phyloP scores from a whole-genome alignment of 495 filamentous ascomycete genomes.

The Penicillium desertorum region DNA sequence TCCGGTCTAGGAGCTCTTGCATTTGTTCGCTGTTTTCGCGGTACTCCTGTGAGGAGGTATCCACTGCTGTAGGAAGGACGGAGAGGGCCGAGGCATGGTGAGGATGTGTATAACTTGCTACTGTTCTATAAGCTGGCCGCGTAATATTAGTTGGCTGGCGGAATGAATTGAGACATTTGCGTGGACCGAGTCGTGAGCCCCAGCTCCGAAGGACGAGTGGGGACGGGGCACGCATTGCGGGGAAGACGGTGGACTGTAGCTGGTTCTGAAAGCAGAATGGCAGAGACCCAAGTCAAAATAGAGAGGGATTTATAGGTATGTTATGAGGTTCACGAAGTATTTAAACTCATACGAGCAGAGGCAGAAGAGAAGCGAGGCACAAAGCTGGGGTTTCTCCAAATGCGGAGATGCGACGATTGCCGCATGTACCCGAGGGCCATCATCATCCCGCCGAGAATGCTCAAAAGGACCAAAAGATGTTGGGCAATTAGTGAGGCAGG shows the following conservation, averaged over 20 bases:
- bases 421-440: slow-evolving; percentile 39
- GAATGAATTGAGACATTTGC: slow-evolving; percentile 15
- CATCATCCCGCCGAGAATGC: slow-evolving; percentile 13
- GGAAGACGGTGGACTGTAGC: slow-evolving; percentile 17
- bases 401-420: slow-evolving; percentile 45
- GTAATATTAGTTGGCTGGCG: slow-evolving; percentile 3
- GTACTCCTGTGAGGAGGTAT: slow-evolving; percentile 74
- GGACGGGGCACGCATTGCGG: slow-evolving; percentile 43
- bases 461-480: neutral
- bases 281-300: neutral
- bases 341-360: neutral
- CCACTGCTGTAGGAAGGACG: slow-evolving; percentile 70
- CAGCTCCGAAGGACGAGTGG: slow-evolving; percentile 38
- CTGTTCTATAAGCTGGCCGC: slow-evolving; percentile 18
- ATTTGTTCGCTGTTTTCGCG: slow-evolving; percentile 79
- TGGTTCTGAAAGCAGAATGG: slow-evolving; percentile 3
- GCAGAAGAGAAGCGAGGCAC: slow-evolving; percentile 11
- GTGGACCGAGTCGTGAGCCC: slow-evolving; percentile 26
- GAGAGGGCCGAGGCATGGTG: slow-evolving; percentile 77
- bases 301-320: neutral
- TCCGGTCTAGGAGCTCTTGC: slow-evolving; percentile 62
- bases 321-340: neutral
- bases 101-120: slow-evolving; percentile 62
- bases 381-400: slow-evolving; percentile 29
- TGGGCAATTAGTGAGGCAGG: neutral